Evolutionary conservation across 2,329 filamentous ascomycete species (phyloP), one percentile per base, ranked within the genome.

Genomic region (Penicillium olsonii): DNA sequence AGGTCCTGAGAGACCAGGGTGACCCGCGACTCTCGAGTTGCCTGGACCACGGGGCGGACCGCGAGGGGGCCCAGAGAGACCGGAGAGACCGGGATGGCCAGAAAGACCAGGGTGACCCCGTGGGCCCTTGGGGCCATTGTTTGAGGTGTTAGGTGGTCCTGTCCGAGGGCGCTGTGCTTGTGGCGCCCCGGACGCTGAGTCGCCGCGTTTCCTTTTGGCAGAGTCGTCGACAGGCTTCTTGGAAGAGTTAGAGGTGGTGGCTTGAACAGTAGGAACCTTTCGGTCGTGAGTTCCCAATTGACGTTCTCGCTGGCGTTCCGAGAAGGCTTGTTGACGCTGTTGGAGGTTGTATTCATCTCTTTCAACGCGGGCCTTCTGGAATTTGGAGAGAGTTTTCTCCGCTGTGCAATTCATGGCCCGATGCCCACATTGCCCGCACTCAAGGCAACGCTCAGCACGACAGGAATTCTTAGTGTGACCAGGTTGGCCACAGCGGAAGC

Each of bases 341-440:
- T 63, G 60, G 53, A 69, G 70, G 3, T 64, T 59, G 17, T 57
- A 49, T 53, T 78, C 76, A 42, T 73, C 66, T 39, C 61, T 64
- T 9, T 57, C 54, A 34, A 78, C 63, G 35, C 60, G 64, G 14
- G 53, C 51, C 50, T 68, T 72, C 42, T 74, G 66, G 22, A 61
- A 59, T 47, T 68, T 72, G 17, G 67, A 58, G n/a, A 78, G 59
- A 29, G 58, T 37, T 18, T 60, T 64, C 1, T 60, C 59, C 17
- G 66, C 63, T 27, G 37, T 68, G 58, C 76, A 78, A 9, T 48
- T 54, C 26, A 53, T 53, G 17, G 65, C 51, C 20, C 50, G 31
- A 59, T 79, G 76, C 4, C 75, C 76, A 38, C 74, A 62, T 43
- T 67, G 60, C 17, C 76, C 75, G 53, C 76, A 79, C 44, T 69